A percentile compares a stretch with the other conserved stretches of the same genome.
These are phyloP conservation scores for Sporisorium graminicola DNA, from an alignment of 1,284 basidiomycete genomes.

Conservation along the genomic window DNA sequence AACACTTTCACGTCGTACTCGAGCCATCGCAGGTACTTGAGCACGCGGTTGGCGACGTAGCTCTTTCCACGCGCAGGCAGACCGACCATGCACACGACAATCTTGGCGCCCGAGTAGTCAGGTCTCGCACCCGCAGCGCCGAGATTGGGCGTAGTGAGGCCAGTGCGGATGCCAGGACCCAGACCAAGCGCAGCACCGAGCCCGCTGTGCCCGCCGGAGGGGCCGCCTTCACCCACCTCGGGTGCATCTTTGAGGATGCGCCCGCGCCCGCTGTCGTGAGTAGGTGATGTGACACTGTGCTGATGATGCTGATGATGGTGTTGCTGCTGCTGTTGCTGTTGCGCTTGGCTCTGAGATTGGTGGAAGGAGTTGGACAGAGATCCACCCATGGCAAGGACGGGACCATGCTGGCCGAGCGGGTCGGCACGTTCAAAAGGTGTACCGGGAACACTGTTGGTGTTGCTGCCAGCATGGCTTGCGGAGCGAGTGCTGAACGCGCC, in stretches of 20 bases:
- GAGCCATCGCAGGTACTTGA: constrained; percentile 77
- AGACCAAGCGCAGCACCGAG: constrained; percentile 48
- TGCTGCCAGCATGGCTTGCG: constrained; percentile 43
- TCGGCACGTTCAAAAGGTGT: constrained; percentile 37
- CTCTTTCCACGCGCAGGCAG: constrained; percentile 68
- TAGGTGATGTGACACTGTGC: constrained; percentile 11
- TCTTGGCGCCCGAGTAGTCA: constrained; percentile 97
- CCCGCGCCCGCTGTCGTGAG: constrained; percentile 32
- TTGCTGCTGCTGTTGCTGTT: constrained; percentile 26
- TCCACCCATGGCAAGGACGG: constrained; percentile 33
- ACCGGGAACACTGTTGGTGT: constrained; percentile 40
- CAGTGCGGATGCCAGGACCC: constrained; percentile 44
- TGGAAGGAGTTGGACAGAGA: constrained; percentile 50
- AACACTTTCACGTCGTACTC: constrained; percentile 99
- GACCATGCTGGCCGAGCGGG: constrained; percentile 11
- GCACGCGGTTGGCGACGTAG: constrained; percentile 68
- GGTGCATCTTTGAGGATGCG: constrained; percentile 48
- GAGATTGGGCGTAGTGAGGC: constrained; percentile 51
- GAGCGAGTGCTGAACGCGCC: constrained; percentile 42
- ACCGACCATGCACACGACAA: constrained; percentile 94
- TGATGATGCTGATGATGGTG: constrained; percentile 2
- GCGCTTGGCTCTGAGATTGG: constrained; percentile 17
- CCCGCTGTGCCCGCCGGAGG: constrained; percentile 32
- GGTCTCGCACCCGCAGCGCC: constrained; percentile 84
- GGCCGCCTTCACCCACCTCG: constrained; percentile 50